phyloP scores from a whole-genome alignment of 148 eudicot genomes.

The Salicornia ramosissima region DNA sequence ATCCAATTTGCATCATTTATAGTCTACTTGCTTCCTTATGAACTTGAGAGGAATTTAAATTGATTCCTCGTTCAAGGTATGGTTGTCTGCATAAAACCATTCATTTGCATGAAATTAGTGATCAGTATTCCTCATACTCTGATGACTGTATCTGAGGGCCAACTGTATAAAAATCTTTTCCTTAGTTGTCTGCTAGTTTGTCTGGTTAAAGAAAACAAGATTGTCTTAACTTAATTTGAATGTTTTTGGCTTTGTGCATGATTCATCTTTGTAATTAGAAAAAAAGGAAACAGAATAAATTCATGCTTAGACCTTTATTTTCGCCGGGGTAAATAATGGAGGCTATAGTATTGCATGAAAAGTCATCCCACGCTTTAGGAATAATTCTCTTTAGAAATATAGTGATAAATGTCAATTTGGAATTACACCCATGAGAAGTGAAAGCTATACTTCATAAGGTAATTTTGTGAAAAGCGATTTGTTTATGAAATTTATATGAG shows the following conservation, averaged over 20 bases:
- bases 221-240: not conserved
- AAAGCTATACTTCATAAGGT: not conserved
- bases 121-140: not conserved
- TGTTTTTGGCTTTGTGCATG: not conserved
- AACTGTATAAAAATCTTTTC: not conserved
- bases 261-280: not conserved
- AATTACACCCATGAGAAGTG: not conserved
- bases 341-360: not conserved
- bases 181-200: no score
- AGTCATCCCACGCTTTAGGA: not conserved
- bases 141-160: not conserved
- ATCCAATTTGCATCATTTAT: not conserved
- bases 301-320: not conserved
- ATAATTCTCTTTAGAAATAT: not conserved
- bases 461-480: not conserved
- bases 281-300: not conserved
- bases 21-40: not conserved
- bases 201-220: no score
- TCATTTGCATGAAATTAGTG: not conserved
- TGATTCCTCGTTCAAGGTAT: conserved; percentile 3
- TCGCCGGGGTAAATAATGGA: not conserved
- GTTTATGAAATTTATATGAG: not conserved
- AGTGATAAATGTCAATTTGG: not conserved
- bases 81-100: not conserved
- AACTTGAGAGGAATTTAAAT: not conserved